Evolutionary conservation across 352 stramenopile genomes (phyloP), one percentile per base, ranked within the genome.

Genomic region (Phytopythium kandeliae): DNA sequence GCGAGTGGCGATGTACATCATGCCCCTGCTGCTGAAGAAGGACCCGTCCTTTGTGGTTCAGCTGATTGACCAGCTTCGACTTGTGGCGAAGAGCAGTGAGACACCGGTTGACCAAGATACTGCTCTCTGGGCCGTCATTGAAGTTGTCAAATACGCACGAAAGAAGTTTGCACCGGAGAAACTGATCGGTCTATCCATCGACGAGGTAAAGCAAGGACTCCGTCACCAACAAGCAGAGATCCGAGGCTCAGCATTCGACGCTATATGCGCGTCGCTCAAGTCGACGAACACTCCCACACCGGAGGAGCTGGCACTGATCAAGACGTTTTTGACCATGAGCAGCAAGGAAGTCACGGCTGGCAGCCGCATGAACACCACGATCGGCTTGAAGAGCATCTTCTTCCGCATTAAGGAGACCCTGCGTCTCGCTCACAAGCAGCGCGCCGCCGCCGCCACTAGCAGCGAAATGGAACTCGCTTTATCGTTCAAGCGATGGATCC

Each of bases 121-220:
- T 30, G 53, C 55, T 7, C 51, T 91, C 19, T 93, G 82, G 82
- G 76, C 78, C 31, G 72, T 88, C 43, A 64, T 93, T 17, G 79
- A 91, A 50, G 69, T 91, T 8, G 61, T 91, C 13, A 93, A 93
- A 60, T 81, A 83, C 62, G 82, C 82, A 13, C 74, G 82, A 37
- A 89, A 88, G 60, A 69, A 70, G 40, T 67, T 89, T 48, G 44
- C 77, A 19, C 71, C 71, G 11, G 76, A 86, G 40, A 83, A 82
- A 38, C 62, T 89, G 33, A 48, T 70, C 7, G 71, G 69, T 0
- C 38, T 90, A 1, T 79, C 76, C 19, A 61, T 73, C 41, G 30
- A 34, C 0, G 76, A 87, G 46, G 85, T 93, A 54, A 55, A 79
- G 46, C 51, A 65, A 2, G 82, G 78, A 0, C 65, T 93, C 15